Base-by-base conservation (phyloP, 768 basidiomycete species). In the Mycena epipterygia region DNA sequence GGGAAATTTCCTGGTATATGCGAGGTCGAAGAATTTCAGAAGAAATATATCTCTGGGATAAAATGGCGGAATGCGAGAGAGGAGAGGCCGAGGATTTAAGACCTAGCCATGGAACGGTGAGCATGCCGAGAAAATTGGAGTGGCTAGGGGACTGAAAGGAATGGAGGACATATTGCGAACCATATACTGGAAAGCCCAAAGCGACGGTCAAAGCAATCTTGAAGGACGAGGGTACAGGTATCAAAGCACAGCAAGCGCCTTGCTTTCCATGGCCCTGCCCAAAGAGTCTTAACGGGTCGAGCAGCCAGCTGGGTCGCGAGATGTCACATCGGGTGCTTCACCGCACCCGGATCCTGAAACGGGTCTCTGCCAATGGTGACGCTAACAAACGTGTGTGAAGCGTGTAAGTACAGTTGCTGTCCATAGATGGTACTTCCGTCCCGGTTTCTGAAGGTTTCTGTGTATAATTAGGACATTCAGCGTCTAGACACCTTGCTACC, bases 181-280 rank as follows among this genome's bases (percentile, higher is more conserved):
- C 52, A 63, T 51, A 63, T 63, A 63, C 29, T 41, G 35, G 17
- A n/a, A 37, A 35, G 12, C 5, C 49, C 61, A 63, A 63, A 63
- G 61, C 48, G 23, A 48, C 16, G 27, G 48, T 63, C 61, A 52
- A 62, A 62, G 48, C 46, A 23, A 59, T 13, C 57, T 5, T 17
- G 25, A 30, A 35, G 6, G 32, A 9, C 30, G 6, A 29, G 12
- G 14, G 17, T 17, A 35, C n/a, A 13, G 42, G 37, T 35, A 19
- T 35, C 25, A 3, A 60, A 30, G n/a, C 8, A 29, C 27, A 27
- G 23, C 6, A n/a, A n/a, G n/a, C n/a, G n/a, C n/a, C n/a, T n/a
- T n/a, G n/a, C n/a, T n/a, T n/a, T n/a, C n/a, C n/a, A n/a, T n/a
- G n/a, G n/a, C n/a, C n/a, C n/a, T n/a, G n/a, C n/a, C n/a, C n/a